These are phyloP conservation scores for Marchantia paleacea DNA, from an alignment of 225 moss, liverwort and hornwort genomes.

Conservation along the genomic window DNA sequence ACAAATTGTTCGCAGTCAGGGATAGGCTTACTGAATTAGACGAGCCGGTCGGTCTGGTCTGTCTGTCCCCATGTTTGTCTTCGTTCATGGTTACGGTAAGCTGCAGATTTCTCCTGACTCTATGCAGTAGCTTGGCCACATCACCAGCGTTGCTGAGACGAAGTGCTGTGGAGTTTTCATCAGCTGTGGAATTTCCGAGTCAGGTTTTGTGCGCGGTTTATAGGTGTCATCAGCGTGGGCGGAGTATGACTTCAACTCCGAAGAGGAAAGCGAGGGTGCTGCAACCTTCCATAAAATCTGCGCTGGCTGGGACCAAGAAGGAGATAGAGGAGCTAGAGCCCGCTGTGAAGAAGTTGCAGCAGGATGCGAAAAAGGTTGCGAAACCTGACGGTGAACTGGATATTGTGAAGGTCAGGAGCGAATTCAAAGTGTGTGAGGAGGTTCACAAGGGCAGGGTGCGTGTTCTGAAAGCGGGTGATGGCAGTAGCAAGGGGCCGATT, in stretches of 20 bases:
- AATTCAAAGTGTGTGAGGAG: constrained; percentile 18
- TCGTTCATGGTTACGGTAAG: background rate
- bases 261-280: constrained; percentile 15
- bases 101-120: background rate
- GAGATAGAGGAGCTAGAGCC: background rate
- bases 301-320: constrained; percentile 27
- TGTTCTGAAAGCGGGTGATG: constrained; percentile 52
- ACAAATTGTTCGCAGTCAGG: background rate
- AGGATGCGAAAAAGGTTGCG: background rate
- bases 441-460: constrained; percentile 58
- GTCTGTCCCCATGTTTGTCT: background rate
- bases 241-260: constrained; percentile 12
- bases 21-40: background rate
- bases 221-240: background rate
- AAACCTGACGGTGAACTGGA: background rate
- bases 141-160: background rate
- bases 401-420: constrained; percentile 1
- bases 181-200: background rate
- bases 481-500: constrained; percentile 55
- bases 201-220: background rate
- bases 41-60: too few species aligned
- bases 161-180: background rate
- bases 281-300: constrained; percentile 36
- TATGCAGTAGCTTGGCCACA: background rate
- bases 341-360: constrained; percentile 21